Percentiles rank a stretch among this genome's conserved stretches.
phyloP scores from a whole-genome alignment of 352 stramenopile species.

The Thalassiosira mediterranea region DNA sequence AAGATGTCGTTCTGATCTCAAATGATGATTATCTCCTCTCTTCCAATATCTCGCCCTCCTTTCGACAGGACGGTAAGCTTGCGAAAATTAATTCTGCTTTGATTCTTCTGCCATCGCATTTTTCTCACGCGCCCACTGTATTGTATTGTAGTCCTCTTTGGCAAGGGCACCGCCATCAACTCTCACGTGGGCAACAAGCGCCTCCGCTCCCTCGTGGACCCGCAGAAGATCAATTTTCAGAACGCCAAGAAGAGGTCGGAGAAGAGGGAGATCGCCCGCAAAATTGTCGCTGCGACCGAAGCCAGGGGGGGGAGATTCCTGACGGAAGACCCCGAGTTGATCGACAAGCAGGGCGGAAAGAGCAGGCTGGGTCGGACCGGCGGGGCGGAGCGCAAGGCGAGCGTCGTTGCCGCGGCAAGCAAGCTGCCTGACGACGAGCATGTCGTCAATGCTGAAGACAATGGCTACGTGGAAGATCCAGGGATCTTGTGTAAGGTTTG shows the following conservation, averaged over 20 bases:
- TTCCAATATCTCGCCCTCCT: too few species aligned
- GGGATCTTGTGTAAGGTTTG: constrained; percentile 14
- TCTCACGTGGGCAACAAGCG: constrained; percentile 31
- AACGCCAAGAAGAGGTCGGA: not conserved
- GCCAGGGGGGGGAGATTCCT: constrained; percentile 16
- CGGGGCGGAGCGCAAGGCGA: too few species aligned
- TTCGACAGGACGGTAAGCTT: too few species aligned
- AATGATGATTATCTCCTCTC: too few species aligned
- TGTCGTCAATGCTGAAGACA: too few species aligned
- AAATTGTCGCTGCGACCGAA: constrained; percentile 23
- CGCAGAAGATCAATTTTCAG: constrained; percentile 2
- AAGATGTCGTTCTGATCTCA: too few species aligned
- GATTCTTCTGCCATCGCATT: too few species aligned
- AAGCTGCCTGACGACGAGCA: too few species aligned
- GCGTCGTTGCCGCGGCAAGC: too few species aligned
- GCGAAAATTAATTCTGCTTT: too few species aligned
- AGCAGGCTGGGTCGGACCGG: not conserved
- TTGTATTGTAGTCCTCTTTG: constrained; percentile 46
- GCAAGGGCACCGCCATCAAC: constrained; percentile 26
- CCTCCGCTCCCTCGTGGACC: constrained; percentile 29
- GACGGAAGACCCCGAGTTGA: constrained; percentile 3
- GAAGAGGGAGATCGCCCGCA: constrained; percentile 28
- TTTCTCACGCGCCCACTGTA: too few species aligned
- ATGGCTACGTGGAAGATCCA: not conserved
- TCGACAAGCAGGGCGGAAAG: not conserved